Conservation (phyloP, 2,329 filamentous ascomycete genomes). For the Diaporthe eres region DNA sequence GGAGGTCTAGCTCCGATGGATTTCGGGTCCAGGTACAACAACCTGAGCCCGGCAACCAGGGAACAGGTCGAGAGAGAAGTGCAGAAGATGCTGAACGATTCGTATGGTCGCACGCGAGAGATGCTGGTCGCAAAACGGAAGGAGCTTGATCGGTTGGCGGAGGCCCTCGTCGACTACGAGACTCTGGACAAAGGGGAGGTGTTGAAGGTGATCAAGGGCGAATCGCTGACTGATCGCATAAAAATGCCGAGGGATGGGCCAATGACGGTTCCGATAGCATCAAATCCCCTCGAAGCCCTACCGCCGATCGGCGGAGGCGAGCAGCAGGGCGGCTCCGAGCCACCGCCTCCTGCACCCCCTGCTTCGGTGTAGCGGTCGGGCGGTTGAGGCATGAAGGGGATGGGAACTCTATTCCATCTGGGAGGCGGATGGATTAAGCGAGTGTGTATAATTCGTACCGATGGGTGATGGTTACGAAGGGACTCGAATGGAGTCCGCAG, state of each 20-base stretch:
- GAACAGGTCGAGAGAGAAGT: constrained; percentile 91
- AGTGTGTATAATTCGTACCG: constrained; percentile 30
- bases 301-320: constrained; percentile 38
- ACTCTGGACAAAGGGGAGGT: constrained; percentile 92
- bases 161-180: constrained; percentile 94
- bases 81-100: constrained; percentile 85
- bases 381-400: background rate
- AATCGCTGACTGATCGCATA: constrained; percentile 81
- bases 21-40: constrained; percentile 83
- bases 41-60: constrained; percentile 88
- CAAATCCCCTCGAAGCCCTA: constrained; percentile 41
- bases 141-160: constrained; percentile 89
- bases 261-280: constrained; percentile 74
- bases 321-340: constrained; percentile 37
- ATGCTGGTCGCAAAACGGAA: constrained; percentile 82
- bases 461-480: background rate
- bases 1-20: constrained; percentile 87
- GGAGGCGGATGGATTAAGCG: background rate
- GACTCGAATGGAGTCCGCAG: constrained; percentile 1
- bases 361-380: constrained; percentile 30
- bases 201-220: constrained; percentile 88
- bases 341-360: constrained; percentile 39
- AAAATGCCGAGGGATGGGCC: constrained; percentile 68
- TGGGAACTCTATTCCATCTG: background rate
- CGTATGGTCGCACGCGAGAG: constrained; percentile 78